Percentiles rank a stretch among this genome's conserved stretches.
Conservation (phyloP, 495 filamentous ascomycete species). For the Chaetomium fimeti region DNA sequence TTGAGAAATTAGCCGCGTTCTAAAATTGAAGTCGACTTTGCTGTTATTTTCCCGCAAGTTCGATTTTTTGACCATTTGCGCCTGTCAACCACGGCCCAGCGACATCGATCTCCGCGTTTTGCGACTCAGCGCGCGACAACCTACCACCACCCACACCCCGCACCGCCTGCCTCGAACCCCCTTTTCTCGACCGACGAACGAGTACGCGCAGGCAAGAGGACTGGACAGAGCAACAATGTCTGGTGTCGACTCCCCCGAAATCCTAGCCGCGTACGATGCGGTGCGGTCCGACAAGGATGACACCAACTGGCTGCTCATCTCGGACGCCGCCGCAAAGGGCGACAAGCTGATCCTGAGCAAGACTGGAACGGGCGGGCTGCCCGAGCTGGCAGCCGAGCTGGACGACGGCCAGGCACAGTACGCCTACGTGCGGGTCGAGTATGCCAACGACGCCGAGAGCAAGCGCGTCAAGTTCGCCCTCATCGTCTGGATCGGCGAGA, state of each 20-base stretch:
- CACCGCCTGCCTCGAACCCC: background rate
- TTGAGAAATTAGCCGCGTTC: background rate
- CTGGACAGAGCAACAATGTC: constrained; percentile 38
- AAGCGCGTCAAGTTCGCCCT: constrained; percentile 59
- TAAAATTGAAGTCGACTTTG: background rate
- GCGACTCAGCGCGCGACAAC: background rate
- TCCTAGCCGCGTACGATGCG: constrained; percentile 49
- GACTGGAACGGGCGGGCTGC: constrained; percentile 52
- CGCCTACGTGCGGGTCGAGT: constrained; percentile 58
- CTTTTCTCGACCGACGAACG: background rate
- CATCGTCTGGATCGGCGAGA: constrained; percentile 56
- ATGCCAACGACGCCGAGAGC: constrained; percentile 59
- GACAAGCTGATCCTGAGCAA: constrained; percentile 48
- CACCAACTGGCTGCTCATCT: constrained; percentile 58
- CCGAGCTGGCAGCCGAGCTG: constrained; percentile 47
- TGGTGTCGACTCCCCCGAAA: constrained; percentile 46
- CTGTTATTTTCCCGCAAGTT: background rate
- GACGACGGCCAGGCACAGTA: constrained; percentile 53
- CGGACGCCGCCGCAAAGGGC: constrained; percentile 48
- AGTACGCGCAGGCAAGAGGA: background rate
- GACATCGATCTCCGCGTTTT: background rate
- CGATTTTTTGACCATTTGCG: too few relatives aligned
- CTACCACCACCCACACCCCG: background rate
- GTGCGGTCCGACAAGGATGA: constrained; percentile 56
- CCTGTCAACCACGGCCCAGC: background rate